A percentile compares a stretch with the other conserved stretches of the same genome.
Conservation (phyloP, 139 green algal species). For the Axilococcus clingmanii region DNA sequence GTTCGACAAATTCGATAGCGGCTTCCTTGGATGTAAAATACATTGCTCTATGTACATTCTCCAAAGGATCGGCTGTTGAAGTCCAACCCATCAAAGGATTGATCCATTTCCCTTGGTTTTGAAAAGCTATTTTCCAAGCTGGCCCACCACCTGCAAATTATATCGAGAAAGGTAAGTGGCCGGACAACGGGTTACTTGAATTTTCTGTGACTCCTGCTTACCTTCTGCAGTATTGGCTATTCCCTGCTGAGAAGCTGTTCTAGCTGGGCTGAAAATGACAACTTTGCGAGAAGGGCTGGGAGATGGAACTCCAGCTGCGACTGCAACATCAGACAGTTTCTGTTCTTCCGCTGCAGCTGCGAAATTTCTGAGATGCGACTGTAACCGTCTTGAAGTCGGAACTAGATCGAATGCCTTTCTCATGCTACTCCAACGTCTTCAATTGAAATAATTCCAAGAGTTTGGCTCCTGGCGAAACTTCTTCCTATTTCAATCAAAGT, state of each 20-base stretch:
- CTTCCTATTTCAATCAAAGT: too few relatives aligned
- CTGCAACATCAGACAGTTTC: not conserved
- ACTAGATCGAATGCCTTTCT: too few relatives aligned
- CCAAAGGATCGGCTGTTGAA: constrained; percentile 79
- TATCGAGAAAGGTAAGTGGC: too few relatives aligned
- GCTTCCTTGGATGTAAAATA: constrained; percentile 51
- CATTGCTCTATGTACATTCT: constrained; percentile 58
- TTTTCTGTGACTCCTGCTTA: not conserved
- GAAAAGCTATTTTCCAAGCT: constrained; percentile 70
- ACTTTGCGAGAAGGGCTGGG: constrained; percentile 32
- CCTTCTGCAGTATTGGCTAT: constrained; percentile 37
- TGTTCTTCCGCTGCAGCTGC: too few relatives aligned
- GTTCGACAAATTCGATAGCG: constrained; percentile 41
- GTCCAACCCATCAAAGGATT: constrained; percentile 98
- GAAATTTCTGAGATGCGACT: too few relatives aligned
- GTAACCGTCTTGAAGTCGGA: too few relatives aligned
- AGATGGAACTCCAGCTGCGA: constrained; percentile 7
- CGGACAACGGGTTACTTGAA: too few relatives aligned
- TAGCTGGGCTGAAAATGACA: constrained; percentile 54
- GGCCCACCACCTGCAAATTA: constrained; percentile 36
- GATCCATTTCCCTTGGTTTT: constrained; percentile 67
- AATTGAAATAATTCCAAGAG: too few relatives aligned
- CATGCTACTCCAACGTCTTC: too few relatives aligned
- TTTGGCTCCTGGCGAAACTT: too few relatives aligned
- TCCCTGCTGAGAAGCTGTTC: constrained; percentile 57